These are phyloP conservation scores for Nitzschia sp. DNA, from an alignment of 108 stramenopile species.

Conservation along the genomic window DNA sequence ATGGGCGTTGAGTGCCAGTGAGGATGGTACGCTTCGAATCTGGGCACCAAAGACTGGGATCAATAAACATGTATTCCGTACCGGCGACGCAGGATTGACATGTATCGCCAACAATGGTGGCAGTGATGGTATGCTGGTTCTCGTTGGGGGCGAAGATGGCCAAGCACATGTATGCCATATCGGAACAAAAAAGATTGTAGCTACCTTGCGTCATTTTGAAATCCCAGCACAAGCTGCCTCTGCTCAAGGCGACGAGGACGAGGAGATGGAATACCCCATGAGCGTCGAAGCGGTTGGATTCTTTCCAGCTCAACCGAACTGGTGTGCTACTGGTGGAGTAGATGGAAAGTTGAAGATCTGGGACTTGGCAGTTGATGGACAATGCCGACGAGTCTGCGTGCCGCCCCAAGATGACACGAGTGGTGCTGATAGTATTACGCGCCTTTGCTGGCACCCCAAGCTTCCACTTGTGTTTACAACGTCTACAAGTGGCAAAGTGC, in stretches of 20 bases:
- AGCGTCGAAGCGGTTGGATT: constrained; percentile 94
- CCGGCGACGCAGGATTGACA: constrained; percentile 65
- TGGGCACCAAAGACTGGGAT: constrained; percentile 93
- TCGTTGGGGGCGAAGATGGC: constrained; percentile 88
- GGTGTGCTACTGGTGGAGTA: constrained; percentile 88
- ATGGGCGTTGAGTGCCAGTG: constrained; percentile 75
- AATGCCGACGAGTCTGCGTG: constrained; percentile 52
- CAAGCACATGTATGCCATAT: constrained; percentile 87
- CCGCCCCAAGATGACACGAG: not conserved
- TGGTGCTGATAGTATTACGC: constrained; percentile 59
- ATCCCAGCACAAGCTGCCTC: constrained; percentile 13
- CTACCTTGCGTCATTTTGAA: constrained; percentile 78
- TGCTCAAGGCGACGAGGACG: constrained; percentile 39
- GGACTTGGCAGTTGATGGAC: constrained; percentile 71
- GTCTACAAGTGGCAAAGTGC: constrained; percentile 75
- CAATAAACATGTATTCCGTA: constrained; percentile 82
- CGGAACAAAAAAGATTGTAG: constrained; percentile 81
- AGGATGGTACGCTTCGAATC: constrained; percentile 88
- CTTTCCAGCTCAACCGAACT: constrained; percentile 64
- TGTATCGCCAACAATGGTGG: constrained; percentile 76
- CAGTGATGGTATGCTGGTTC: constrained; percentile 53
- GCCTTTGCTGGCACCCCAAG: constrained; percentile 82
- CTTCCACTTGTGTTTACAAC: constrained; percentile 75
- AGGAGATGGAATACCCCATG: constrained; percentile 58
- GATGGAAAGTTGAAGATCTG: constrained; percentile 89